Conservation (phyloP, 2,329 filamentous ascomycete species). For the Gnomoniopsis sp. region DNA sequence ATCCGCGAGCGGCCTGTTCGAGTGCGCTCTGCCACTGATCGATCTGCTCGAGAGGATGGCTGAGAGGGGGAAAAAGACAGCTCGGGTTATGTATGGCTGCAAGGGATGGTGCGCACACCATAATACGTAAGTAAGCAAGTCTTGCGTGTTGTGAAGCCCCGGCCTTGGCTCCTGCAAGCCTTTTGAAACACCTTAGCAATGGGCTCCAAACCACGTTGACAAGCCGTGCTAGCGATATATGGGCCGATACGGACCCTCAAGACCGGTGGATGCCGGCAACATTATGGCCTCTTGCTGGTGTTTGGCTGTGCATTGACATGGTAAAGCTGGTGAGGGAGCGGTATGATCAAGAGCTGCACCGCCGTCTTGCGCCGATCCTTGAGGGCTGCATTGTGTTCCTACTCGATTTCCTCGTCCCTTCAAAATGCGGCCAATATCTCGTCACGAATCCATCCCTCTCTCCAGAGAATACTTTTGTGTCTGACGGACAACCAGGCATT, state of each 20-base stretch:
- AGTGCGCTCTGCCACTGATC: conserved; percentile 36
- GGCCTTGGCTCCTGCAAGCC: too few species aligned
- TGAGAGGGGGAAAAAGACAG: conserved; percentile 29
- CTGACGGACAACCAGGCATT: conserved; percentile 34
- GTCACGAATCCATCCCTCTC: conserved; percentile 33
- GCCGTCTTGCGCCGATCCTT: conserved; percentile 25
- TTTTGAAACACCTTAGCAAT: too few species aligned
- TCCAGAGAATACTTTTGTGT: conserved; percentile 30
- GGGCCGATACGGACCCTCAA: conserved; percentile 32
- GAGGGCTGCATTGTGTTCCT: conserved; percentile 29
- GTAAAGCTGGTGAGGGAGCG: conserved; percentile 26
- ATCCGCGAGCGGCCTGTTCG: conserved; percentile 21
- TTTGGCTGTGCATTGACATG: conserved; percentile 27
- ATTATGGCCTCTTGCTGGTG: conserved; percentile 27
- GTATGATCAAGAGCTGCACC: conserved; percentile 24
- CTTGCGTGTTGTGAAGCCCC: too few species aligned
- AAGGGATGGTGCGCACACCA: conserved; percentile 33
- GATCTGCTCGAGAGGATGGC: conserved; percentile 36
- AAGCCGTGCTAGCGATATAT: conserved; percentile 25
- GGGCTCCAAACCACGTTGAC: too few species aligned
- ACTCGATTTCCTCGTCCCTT: conserved; percentile 25
- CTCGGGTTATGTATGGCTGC: conserved; percentile 30
- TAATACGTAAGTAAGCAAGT: conserved; percentile 24
- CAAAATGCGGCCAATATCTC: conserved; percentile 21
- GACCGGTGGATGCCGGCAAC: conserved; percentile 30